Conservation (phyloP, 2,329 filamentous ascomycete genomes). For the Stachybotrys chartarum region DNA sequence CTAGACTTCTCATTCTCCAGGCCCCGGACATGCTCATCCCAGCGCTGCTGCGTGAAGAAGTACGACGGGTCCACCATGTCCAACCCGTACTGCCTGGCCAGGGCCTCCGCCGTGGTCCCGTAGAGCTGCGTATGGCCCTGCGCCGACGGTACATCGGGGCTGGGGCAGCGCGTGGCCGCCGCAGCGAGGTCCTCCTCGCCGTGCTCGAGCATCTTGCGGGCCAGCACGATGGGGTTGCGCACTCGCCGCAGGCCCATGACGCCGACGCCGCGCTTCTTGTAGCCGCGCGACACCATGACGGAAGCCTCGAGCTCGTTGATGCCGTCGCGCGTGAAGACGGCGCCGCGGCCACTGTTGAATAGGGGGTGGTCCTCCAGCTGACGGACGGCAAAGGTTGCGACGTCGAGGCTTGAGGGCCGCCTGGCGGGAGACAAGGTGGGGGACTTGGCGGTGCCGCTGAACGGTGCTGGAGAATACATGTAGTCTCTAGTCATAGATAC, state of each 20-base stretch:
- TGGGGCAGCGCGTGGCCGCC: background rate
- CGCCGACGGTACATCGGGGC: slow-evolving; percentile 44
- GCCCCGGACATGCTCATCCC: slow-evolving; percentile 69
- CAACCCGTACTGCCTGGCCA: slow-evolving; percentile 63
- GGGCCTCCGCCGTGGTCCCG: slow-evolving; percentile 59
- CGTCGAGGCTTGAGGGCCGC: slow-evolving; percentile 58
- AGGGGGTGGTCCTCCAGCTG: slow-evolving; percentile 73
- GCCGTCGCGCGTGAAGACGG: slow-evolving; percentile 79
- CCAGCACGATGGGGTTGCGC: slow-evolving; percentile 74
- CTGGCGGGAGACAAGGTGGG: background rate
- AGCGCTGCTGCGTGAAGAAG: slow-evolving; percentile 71
- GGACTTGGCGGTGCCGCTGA: background rate
- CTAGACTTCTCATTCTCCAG: slow-evolving; percentile 39
- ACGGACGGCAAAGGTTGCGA: slow-evolving; percentile 67
- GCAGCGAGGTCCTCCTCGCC: slow-evolving; percentile 53
- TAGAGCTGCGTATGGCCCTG: slow-evolving; percentile 65
- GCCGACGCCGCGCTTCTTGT: slow-evolving; percentile 69
- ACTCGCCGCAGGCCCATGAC: slow-evolving; percentile 66
- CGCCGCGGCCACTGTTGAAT: slow-evolving; percentile 79
- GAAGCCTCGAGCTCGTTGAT: slow-evolving; percentile 81
- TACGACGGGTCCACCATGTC: slow-evolving; percentile 63
- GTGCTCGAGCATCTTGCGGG: slow-evolving; percentile 60
- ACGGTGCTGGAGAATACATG: slow-evolving; percentile 30
- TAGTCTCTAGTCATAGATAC: slow-evolving; percentile 36
- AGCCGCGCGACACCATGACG: slow-evolving; percentile 72